phyloP scores from a whole-genome alignment of 2,329 filamentous ascomycete species.

The Penicillium griseofulvum region DNA sequence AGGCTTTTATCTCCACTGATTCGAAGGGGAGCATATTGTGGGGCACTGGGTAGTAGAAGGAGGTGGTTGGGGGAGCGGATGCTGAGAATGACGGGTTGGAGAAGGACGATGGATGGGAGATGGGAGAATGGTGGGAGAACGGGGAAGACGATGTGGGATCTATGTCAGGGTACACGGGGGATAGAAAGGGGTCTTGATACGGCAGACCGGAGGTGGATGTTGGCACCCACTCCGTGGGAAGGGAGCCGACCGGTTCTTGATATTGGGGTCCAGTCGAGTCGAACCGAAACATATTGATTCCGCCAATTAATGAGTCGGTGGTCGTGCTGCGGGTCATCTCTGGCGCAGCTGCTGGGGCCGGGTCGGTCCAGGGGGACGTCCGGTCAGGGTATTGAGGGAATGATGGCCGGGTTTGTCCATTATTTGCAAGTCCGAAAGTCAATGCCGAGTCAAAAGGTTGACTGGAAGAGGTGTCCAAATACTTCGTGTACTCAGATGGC shows the following conservation, averaged over 20 bases:
- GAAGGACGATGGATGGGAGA: constrained; percentile 14
- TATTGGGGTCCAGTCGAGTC: constrained; percentile 35
- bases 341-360: constrained; percentile 30
- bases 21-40: constrained; percentile 38
- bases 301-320: constrained; percentile 45
- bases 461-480: constrained; percentile 32
- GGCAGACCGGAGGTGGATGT: constrained; percentile 17
- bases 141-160: constrained; percentile 30
- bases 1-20: constrained; percentile 52
- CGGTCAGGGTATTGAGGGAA: constrained; percentile 12
- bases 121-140: constrained; percentile 27
- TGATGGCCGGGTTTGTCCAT: constrained; percentile 16
- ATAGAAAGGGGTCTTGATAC: constrained; percentile 17
- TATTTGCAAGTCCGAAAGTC: constrained; percentile 13
- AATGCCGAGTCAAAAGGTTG: constrained; percentile 24
- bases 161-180: constrained; percentile 27
- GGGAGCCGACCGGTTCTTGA: constrained; percentile 21
- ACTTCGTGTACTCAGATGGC: constrained; percentile 43
- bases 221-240: constrained; percentile 25
- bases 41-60: constrained; percentile 26
- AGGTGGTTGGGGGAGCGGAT: constrained; percentile 36
- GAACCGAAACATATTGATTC: constrained; percentile 46
- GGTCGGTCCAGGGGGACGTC: constrained; percentile 24
- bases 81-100: constrained; percentile 31
- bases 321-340: constrained; percentile 49